Conservation (phyloP, 441 rosid species). For the Aquilaria agallochum region DNA sequence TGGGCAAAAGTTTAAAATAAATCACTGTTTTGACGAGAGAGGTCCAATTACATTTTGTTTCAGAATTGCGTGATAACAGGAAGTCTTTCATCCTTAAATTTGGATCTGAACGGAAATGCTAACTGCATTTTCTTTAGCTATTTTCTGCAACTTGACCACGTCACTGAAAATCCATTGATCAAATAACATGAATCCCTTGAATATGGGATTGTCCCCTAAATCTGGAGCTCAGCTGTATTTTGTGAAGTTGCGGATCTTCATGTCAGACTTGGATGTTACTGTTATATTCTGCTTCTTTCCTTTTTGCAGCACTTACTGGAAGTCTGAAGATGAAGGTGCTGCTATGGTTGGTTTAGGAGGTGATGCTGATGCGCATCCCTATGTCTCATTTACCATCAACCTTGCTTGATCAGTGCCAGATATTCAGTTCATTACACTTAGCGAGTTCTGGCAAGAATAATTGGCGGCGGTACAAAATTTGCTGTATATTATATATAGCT, state of each 20-base stretch:
- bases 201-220: no score
- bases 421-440: slow-evolving; percentile 1
- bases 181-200: background rate
- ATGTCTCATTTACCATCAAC: slow-evolving; percentile 77
- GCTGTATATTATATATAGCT: slow-evolving; percentile 38
- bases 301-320: slow-evolving; percentile 89
- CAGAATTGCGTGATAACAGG: no score
- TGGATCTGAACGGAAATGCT: no score
- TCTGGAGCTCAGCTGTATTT: background rate
- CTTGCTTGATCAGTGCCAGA: slow-evolving; percentile 30
- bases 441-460: slow-evolving; percentile 18
- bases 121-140: background rate
- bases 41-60: no score
- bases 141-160: background rate
- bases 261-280: background rate
- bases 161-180: slow-evolving; percentile 1
- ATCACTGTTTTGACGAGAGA: no score
- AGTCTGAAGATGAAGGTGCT: slow-evolving; percentile 76
- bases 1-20: no score
- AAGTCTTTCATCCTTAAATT: no score
- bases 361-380: slow-evolving; percentile 77
- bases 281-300: background rate
- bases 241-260: background rate
- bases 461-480: slow-evolving; percentile 19
- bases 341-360: slow-evolving; percentile 82